Base-by-base conservation (phyloP, 306 rosid genomes). In the Begonia fuchsioides region DNA sequence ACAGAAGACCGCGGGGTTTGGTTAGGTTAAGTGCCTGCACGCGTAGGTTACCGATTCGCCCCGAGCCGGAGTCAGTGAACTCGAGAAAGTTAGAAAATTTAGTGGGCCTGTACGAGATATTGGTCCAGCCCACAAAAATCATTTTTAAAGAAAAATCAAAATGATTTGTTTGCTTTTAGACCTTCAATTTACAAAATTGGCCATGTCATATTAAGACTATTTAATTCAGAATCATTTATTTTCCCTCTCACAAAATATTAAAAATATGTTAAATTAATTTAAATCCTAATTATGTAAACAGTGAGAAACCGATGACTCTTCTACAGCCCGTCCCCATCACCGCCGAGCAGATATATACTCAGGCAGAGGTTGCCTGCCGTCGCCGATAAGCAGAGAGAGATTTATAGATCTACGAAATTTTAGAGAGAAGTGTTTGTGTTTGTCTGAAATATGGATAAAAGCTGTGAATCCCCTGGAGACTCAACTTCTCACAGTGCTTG, bases 401-500 rank as follows among this genome's bases (percentile, higher is more conserved):
- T 26, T 26, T 26, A 26, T 5, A 26, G 35, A 26, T 26, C 35
- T 26, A 2, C 8, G 7, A 5, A 26, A 26, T 26, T 26, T n/a
- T 55, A 69, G 40, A 61, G 76, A 18, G 58, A 53, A 61, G 50
- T 57, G 13, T 19, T 35, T 38, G 44, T 41, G 16, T 19, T 17
- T 58, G 14, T 39, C 13, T 20, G 16, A 13, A 20, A 15, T 47
- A 70, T 67, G 76, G 70, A 65, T 65, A 71, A 64, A 71, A 60
- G 54, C 77, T 55, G 71, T 50, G 71, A 64, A 56, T 52, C 70
- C 38, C 67, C 74, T 49, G 55, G 56, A 16, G 70, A 66, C 14
- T 59, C 81, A 6, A 54, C 56, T 32, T 18, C 16, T 16, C 14
- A 16, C 18, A 47, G 50, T 47, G 18, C 55, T 43, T 39, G 38